Evolutionary conservation across 768 basidiomycete species (phyloP).

Genomic region (Lactarius trivialis): DNA sequence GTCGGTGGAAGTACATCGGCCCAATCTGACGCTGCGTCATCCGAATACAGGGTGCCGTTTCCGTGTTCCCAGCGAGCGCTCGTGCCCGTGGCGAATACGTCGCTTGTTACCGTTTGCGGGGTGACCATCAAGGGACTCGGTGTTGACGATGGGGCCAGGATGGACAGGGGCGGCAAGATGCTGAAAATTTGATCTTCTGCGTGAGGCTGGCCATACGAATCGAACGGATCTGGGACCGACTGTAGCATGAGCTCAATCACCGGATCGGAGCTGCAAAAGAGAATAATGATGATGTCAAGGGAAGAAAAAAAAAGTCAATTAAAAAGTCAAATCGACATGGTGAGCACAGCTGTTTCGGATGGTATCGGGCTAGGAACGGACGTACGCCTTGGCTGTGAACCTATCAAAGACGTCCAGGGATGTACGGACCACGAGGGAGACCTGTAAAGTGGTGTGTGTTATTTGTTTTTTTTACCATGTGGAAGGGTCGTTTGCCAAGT

Average conservation of each 20-base stretch:
- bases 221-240: conserved; percentile 87
- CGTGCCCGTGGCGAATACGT: conserved; percentile 17
- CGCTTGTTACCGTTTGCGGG: conserved; percentile 24
- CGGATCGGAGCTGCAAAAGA: conserved; percentile 61
- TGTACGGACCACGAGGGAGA: conserved; percentile 78
- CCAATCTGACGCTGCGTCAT: conserved; percentile 47
- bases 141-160: conserved; percentile 54
- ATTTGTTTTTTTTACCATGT: background rate
- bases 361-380: conserved; percentile 20
- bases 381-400: conserved; percentile 81
- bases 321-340: background rate
- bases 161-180: conserved; percentile 80
- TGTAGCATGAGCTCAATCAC: conserved; percentile 87
- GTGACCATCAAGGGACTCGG: conserved; percentile 51
- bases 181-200: conserved; percentile 89
- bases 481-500: conserved; percentile 13
- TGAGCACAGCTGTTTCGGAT: background rate
- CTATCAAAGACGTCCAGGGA: conserved; percentile 90
- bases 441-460: conserved; percentile 33
- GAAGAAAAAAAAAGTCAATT: conserved; percentile 11
- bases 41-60: conserved; percentile 22
- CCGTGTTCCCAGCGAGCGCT: conserved; percentile 25
- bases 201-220: conserved; percentile 82
- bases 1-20: conserved; percentile 28
- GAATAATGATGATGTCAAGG: background rate